These are phyloP conservation scores for Mortierella sp. DNA, from an alignment of 371 early-diverging fungal species.

Conservation along the genomic window DNA sequence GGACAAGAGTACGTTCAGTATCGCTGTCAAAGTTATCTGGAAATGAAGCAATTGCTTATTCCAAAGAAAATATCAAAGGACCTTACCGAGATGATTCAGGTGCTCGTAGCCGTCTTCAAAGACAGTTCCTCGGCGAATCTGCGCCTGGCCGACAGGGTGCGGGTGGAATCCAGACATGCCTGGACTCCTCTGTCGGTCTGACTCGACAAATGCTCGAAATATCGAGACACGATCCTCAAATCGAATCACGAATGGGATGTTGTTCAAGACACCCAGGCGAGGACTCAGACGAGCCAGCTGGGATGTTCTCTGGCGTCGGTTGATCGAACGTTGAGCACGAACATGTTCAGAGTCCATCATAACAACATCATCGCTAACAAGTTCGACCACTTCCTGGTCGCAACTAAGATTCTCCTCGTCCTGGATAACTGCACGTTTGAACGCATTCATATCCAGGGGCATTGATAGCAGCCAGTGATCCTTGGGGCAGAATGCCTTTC, in stretches of 20 bases:
- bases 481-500: conserved; percentile 39
- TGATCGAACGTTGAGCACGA: conserved; percentile 18
- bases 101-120: conserved; percentile 92
- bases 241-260: conserved; percentile 92
- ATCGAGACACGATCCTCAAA: conserved; percentile 90
- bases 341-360: conserved; percentile 29
- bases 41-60: background rate
- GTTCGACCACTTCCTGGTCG: conserved; percentile 21
- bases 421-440: conserved; percentile 70
- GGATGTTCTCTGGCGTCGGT: conserved; percentile 33
- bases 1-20: background rate
- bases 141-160: conserved; percentile 59
- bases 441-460: conserved; percentile 74
- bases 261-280: conserved; percentile 78
- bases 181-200: conserved; percentile 69
- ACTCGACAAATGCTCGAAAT: conserved; percentile 83
- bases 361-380: conserved; percentile 8
- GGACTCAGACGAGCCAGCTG: conserved; percentile 70
- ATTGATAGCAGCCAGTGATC: conserved; percentile 83
- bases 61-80: background rate
- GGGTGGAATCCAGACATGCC: conserved; percentile 49
- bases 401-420: conserved; percentile 62
- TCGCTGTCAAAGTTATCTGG: background rate
- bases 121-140: conserved; percentile 80
- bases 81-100: conserved; percentile 70